Evolutionary conservation across 2,329 filamentous ascomycete genomes (phyloP).

Genomic region (Blastomyces parvus): DNA sequence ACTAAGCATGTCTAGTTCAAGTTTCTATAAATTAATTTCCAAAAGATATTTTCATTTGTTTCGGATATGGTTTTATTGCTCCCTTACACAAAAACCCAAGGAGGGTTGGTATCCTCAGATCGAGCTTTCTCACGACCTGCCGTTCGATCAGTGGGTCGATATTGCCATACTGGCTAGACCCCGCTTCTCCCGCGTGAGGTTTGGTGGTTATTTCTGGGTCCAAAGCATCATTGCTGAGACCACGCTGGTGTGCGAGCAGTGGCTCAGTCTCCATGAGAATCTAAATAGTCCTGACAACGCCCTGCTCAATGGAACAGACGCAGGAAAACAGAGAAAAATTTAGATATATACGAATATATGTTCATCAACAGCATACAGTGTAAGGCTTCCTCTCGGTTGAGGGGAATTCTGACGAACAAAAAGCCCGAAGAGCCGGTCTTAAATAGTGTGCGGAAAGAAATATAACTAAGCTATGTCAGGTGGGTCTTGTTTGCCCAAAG

Average conservation of each 20-base stretch:
- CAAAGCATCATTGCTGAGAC: background rate
- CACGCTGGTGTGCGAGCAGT: background rate
- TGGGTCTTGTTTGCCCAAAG: background rate
- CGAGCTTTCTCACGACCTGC: conserved; percentile 30
- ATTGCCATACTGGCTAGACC: background rate
- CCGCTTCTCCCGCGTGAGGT: background rate
- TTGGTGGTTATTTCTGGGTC: background rate
- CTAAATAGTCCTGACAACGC: background rate
- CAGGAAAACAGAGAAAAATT: background rate
- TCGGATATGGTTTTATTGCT: background rate
- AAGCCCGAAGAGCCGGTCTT: too few species aligned
- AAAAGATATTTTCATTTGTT: background rate
- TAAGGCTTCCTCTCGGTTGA: too few species aligned
- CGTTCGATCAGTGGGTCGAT: conserved; percentile 31
- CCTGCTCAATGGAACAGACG: background rate
- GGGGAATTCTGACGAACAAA: too few species aligned
- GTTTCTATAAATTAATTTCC: background rate
- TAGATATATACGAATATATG: too few species aligned
- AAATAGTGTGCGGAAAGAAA: background rate
- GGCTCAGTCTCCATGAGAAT: background rate
- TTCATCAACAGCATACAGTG: background rate
- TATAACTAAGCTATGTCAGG: background rate
- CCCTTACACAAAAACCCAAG: conserved; percentile 32
- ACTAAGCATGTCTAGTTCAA: conserved; percentile 35
- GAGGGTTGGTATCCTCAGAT: conserved; percentile 27